Evolutionary conservation across 108 stramenopile species (phyloP).

Genomic region (Cylindrotheca fusiformis): DNA sequence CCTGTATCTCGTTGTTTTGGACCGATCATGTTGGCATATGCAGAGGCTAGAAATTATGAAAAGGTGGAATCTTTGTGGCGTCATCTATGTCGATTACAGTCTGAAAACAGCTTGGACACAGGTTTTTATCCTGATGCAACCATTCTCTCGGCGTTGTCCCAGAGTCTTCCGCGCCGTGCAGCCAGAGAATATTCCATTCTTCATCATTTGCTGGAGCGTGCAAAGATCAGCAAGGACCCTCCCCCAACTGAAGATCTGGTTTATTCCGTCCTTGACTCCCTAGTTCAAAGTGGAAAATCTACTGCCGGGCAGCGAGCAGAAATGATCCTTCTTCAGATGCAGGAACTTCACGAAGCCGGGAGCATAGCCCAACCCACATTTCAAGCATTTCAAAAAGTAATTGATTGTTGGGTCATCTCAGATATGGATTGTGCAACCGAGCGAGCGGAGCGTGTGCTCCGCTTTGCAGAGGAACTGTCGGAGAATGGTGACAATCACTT

Average conservation of each 20-base stretch:
- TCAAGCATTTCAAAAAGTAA: constrained; percentile 26
- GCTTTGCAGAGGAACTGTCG: constrained; percentile 17
- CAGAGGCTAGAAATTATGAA: not conserved
- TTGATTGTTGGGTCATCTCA: constrained; percentile 33
- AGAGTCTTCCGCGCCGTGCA: not conserved
- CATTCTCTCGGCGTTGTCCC: not conserved
- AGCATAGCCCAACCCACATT: constrained; percentile 11
- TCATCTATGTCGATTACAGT: not conserved
- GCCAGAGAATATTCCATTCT: constrained; percentile 10
- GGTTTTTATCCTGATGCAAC: not conserved
- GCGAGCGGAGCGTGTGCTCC: constrained; percentile 19
- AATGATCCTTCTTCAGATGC: constrained; percentile 24
- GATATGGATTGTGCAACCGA: constrained; percentile 14
- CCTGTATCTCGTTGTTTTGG: constrained; percentile 4
- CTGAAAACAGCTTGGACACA: not conserved
- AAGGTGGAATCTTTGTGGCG: constrained; percentile 4
- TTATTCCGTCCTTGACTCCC: constrained; percentile 16
- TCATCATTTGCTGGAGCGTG: constrained; percentile 1
- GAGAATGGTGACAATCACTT: constrained; percentile 19
- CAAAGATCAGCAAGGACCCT: not conserved
- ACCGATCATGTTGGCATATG: not conserved
- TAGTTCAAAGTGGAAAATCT: constrained; percentile 10
- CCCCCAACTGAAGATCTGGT: not conserved
- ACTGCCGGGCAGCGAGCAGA: constrained; percentile 29
- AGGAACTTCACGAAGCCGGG: constrained; percentile 29